Evolutionary conservation across 2,329 filamentous ascomycete species (phyloP).

Genomic region (Westerdykella ornata): DNA sequence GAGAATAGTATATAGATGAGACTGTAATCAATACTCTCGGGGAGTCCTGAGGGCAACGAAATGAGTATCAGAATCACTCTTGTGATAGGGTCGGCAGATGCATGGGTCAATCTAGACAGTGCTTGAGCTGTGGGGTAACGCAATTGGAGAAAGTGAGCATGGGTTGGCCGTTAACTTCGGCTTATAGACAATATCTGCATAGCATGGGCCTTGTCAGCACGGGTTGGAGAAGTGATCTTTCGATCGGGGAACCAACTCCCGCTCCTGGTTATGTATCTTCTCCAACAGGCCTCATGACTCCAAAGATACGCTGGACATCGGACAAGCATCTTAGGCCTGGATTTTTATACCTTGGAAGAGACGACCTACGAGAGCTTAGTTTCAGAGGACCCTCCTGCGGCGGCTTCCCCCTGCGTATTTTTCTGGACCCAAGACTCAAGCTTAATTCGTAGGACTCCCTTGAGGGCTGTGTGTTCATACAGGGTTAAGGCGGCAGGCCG

Average conservation of each 20-base stretch:
- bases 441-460: slow-evolving; percentile 8
- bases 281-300: no score
- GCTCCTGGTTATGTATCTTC: no score
- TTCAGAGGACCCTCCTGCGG: no score
- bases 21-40: slow-evolving; percentile 15
- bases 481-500: no score
- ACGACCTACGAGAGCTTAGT: no score
- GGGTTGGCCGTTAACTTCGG: not conserved
- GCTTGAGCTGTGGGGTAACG: slow-evolving; percentile 16
- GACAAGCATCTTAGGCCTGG: no score
- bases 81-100: slow-evolving; percentile 21
- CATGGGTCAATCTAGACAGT: slow-evolving; percentile 9
- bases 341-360: no score
- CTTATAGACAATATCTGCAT: not conserved
- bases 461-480: not conserved
- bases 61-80: slow-evolving; percentile 8
- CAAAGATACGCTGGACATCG: no score
- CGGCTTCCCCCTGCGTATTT: not conserved
- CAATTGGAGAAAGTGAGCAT: slow-evolving; percentile 5
- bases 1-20: slow-evolving; percentile 15
- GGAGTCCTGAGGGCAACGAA: slow-evolving; percentile 7
- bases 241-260: no score
- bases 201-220: no score
- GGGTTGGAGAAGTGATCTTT: no score
- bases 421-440: slow-evolving; percentile 7